These are phyloP conservation scores for Diplodia seriata DNA, from an alignment of 2,329 filamentous ascomycete species.

Conservation along the genomic window DNA sequence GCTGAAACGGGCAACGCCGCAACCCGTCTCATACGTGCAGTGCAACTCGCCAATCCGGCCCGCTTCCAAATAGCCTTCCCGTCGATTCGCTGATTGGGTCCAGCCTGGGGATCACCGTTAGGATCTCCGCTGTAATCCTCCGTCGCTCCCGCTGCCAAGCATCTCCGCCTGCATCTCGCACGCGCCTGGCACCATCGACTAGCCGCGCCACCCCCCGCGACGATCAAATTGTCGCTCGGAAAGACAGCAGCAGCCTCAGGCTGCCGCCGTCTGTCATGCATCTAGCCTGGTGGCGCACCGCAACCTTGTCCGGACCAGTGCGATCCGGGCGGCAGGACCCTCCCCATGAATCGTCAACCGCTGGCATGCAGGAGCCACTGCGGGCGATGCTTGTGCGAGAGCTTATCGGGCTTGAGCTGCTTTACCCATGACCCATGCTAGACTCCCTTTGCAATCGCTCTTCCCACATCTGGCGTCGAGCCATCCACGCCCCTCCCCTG, in stretches of 20 bases:
- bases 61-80: conserved; percentile 4
- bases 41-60: not conserved
- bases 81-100: not conserved
- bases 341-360: conserved; percentile 4
- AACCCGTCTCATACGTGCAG: conserved; percentile 12
- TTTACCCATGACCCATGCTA: conserved; percentile 15
- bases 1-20: conserved; percentile 20
- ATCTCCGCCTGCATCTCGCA: conserved; percentile 23
- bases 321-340: conserved; percentile 13
- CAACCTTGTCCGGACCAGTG: not conserved
- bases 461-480: conserved; percentile 7
- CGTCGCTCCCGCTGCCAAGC: conserved; percentile 26
- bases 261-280: conserved; percentile 22
- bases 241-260: conserved; percentile 10
- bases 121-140: conserved; percentile 20
- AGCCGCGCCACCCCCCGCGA: not conserved
- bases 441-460: not conserved
- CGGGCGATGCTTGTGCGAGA: conserved; percentile 13
- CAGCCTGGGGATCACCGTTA: not conserved
- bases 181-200: not conserved
- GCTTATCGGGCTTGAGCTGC: not conserved
- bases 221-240: not conserved
- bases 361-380: not conserved
- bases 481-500: not conserved
- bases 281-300: not conserved